A percentile compares a stretch with the other conserved stretches of the same genome.
These are phyloP conservation scores for Trifolium subterraneum DNA, from an alignment of 306 rosid genomes.

Conservation along the genomic window DNA sequence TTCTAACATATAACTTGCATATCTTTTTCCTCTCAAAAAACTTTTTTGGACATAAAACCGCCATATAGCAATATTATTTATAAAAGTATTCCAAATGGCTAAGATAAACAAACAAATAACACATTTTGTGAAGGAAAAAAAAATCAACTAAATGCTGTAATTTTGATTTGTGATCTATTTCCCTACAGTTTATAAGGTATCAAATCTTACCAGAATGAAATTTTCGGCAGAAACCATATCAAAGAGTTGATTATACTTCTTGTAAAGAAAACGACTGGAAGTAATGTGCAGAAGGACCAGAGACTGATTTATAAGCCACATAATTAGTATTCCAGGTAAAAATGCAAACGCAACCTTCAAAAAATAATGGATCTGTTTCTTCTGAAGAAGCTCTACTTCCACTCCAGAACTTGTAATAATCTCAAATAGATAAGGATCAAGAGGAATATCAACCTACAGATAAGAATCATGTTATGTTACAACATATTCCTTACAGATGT, in stretches of 20 bases:
- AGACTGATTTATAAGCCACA: conserved; percentile 86
- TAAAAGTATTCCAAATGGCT: conserved; percentile 26
- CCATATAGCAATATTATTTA: conserved; percentile 1
- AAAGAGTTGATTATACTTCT: conserved; percentile 86
- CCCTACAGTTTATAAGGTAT: conserved; percentile 17
- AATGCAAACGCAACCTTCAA: conserved; percentile 83
- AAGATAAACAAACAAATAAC: not conserved
- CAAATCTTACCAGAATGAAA: conserved; percentile 74
- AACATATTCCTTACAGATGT: conserved; percentile 24
- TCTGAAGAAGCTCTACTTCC: conserved; percentile 95
- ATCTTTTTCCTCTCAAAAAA: not conserved
- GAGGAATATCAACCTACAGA: conserved; percentile 91
- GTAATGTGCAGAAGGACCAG: conserved; percentile 73
- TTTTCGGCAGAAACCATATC: conserved; percentile 96
- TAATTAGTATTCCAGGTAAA: conserved; percentile 84
- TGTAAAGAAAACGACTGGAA: conserved; percentile 78
- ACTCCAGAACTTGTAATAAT: conserved; percentile 84
- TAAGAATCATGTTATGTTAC: conserved; percentile 39
- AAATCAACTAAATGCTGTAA: conserved; percentile 14
- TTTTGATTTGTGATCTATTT: conserved; percentile 12
- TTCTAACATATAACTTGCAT: conserved; percentile 7
- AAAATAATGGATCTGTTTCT: conserved; percentile 82
- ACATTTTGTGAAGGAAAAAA: not conserved
- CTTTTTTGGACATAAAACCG: not conserved
- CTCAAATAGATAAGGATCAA: conserved; percentile 92